A percentile compares a stretch with the other conserved stretches of the same genome.
phyloP scores from a whole-genome alignment of 2,329 filamentous ascomycete species.

The Rhinocladiella similis region DNA sequence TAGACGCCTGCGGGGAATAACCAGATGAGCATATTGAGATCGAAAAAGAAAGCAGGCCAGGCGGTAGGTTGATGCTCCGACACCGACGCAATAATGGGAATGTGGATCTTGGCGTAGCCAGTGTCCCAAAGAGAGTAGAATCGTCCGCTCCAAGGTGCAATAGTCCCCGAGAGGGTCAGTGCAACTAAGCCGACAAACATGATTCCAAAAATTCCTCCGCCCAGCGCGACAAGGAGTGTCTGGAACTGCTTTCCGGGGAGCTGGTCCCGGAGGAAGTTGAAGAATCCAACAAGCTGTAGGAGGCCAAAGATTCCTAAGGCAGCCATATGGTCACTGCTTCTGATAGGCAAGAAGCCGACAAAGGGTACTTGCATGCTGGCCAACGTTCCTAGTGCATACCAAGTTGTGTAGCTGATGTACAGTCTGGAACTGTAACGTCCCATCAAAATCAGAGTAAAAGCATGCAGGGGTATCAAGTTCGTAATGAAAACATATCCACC shows the following conservation, averaged over 20 bases:
- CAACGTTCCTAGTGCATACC: conserved; percentile 94
- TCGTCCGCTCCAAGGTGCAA: conserved; percentile 95
- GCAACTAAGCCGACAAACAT: conserved; percentile 74
- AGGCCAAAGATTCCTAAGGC: conserved; percentile 94
- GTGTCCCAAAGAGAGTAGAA: conserved; percentile 99
- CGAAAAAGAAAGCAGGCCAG: conserved; percentile 99
- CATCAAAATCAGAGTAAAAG: conserved; percentile 94
- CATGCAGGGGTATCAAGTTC: conserved; percentile 89
- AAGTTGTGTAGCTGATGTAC: conserved; percentile 96
- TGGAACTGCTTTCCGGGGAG: conserved; percentile 93
- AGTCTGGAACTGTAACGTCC: conserved; percentile 90
- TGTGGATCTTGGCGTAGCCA: conserved; percentile 97
- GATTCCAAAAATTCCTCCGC: conserved; percentile 72
- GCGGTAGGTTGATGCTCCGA: conserved; percentile 98
- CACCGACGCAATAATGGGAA: conserved; percentile 98
- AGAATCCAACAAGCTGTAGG: conserved; percentile 87
- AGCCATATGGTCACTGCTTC: conserved; percentile 98
- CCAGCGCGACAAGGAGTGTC: conserved; percentile 75
- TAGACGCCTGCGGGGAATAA: conserved; percentile 98
- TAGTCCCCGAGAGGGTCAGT: conserved; percentile 82
- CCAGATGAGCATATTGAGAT: conserved; percentile 97
- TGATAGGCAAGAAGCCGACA: conserved; percentile 93
- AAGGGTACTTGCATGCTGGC: conserved; percentile 99
- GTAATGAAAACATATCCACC: conserved; percentile 99
- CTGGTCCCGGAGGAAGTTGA: conserved; percentile 85